Base-by-base conservation (phyloP, 306 rosid genomes). In the Fragaria vesca region DNA sequence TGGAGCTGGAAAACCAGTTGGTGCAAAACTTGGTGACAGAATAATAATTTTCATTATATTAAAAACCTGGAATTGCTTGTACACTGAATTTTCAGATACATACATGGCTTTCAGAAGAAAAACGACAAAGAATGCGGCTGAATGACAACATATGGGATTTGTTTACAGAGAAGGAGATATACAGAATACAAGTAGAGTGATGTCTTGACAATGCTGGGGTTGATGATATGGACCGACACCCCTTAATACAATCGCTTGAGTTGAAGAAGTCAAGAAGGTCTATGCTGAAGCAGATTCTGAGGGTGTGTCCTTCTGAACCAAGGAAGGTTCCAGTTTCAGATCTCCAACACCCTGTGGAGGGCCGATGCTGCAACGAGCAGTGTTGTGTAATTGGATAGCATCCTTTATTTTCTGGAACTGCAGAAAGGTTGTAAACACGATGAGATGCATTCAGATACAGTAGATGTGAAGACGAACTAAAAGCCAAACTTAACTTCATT, bases 401-500 rank as follows among this genome's bases (percentile, higher is more conserved):
- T 96, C 99, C 89, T 93, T 96, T 84, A 96, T 85, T 82, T 90
- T 96, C 88, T 96, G 99, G 83, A 96, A 91, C 99, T 96, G 97
- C 73, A 81, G 2, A 71, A 1, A 58, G 10, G 67, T 42, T 30
- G 62, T 20, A 55, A 57, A 75, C 76, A 77, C 63, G 58, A 61
- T n/a, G 50, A 54, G 52, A 74, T 79, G 65, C 30, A 72, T 54
- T 76, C 32, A 62, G 77, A 77, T 30, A 60, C 3, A 30, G 34
- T 5, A 11, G 47, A 46, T 30, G 78, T 11, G 58, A 75, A 62
- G 11, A 46, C n/a, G 12, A 45, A 47, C 5, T 18, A 47, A 45
- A 62, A 45, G 46, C 60, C n/a, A 60, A 26, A 43, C 43, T 43
- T 26, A 61, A 45, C n/a, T 75, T 28, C 17, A 7, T 8, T 42